These are phyloP conservation scores for Phytopythium aichiense DNA, from an alignment of 352 stramenopile genomes.

Conservation along the genomic window DNA sequence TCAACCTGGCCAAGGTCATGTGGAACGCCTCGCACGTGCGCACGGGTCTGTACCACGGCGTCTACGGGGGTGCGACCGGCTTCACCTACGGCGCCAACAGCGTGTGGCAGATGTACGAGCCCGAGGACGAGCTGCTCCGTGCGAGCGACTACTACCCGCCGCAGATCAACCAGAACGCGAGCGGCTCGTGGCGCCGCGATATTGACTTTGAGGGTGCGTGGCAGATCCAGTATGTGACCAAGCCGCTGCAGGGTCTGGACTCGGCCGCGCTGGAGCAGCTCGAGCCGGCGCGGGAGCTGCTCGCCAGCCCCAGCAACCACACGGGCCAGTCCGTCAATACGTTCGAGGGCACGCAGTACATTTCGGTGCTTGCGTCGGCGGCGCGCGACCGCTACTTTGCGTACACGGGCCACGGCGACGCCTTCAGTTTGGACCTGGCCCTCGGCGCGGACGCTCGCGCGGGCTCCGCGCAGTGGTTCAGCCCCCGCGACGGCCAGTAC, in stretches of 20 bases:
- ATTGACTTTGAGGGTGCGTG: conserved; percentile 16
- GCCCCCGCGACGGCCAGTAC: conserved; percentile 16
- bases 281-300: conserved; percentile 12
- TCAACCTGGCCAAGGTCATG: conserved; percentile 5
- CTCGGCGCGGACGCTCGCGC: conserved; percentile 8
- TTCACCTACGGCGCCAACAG: conserved; percentile 22
- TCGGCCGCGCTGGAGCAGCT: conserved; percentile 9
- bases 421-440: conserved; percentile 13
- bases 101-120: conserved; percentile 23
- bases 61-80: conserved; percentile 11
- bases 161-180: conserved; percentile 11
- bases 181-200: conserved; percentile 16
- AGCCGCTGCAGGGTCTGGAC: conserved; percentile 13
- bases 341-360: conserved; percentile 15
- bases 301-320: conserved; percentile 10
- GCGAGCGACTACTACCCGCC: conserved; percentile 18
- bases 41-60: conserved; percentile 18
- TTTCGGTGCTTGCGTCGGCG: conserved; percentile 13
- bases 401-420: conserved; percentile 19
- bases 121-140: conserved; percentile 9
- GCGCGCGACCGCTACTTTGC: conserved; percentile 11
- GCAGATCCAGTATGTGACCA: conserved; percentile 18
- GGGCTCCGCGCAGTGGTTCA: conserved; percentile 15
- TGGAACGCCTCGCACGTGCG: conserved; percentile 18
- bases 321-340: conserved; percentile 9